These are phyloP conservation scores for Zygnema circumcarinatum DNA, from an alignment of 139 green algal species.

Conservation along the genomic window DNA sequence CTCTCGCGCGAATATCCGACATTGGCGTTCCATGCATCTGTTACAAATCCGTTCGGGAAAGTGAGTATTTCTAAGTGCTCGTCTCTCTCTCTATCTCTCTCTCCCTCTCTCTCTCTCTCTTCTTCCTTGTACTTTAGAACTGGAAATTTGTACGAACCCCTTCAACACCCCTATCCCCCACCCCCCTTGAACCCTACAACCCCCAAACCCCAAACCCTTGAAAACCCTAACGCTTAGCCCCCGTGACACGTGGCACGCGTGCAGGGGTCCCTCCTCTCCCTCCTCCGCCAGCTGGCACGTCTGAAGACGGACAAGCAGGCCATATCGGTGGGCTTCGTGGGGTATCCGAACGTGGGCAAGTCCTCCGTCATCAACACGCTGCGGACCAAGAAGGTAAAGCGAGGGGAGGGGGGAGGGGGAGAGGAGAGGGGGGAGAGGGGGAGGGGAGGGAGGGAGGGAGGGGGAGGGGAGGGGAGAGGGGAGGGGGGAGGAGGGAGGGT, in stretches of 20 bases:
- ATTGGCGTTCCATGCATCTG: slow-evolving; percentile 94
- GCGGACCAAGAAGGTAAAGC: slow-evolving; percentile 84
- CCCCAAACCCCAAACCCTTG: too few species aligned
- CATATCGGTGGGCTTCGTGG: slow-evolving; percentile 96
- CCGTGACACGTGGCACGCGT: too few species aligned
- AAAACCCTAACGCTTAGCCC: too few species aligned
- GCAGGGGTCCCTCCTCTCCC: slow-evolving; percentile 77
- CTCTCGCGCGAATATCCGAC: slow-evolving; percentile 92
- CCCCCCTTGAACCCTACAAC: too few species aligned
- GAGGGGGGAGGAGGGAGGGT: too few species aligned
- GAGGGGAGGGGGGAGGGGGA: too few species aligned
- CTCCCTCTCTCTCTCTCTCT: slow-evolving; percentile 22
- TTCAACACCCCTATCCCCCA: too few species aligned
- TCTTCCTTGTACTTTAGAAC: too few species aligned
- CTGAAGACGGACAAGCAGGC: slow-evolving; percentile 92
- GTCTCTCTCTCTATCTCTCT: slow-evolving; percentile 19
- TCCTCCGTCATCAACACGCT: slow-evolving; percentile 99
- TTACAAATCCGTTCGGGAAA: slow-evolving; percentile 99
- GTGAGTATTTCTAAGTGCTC: slow-evolving; percentile 11
- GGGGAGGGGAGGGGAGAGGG: background rate
- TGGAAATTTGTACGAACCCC: too few species aligned
- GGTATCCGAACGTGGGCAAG: slow-evolving; percentile 99
- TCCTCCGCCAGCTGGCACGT: slow-evolving; percentile 86
- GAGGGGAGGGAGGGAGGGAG: background rate
- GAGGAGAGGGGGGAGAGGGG: background rate